phyloP scores from a whole-genome alignment of 371 early-diverging fungal genomes.

The Chytridium lagenaria region DNA sequence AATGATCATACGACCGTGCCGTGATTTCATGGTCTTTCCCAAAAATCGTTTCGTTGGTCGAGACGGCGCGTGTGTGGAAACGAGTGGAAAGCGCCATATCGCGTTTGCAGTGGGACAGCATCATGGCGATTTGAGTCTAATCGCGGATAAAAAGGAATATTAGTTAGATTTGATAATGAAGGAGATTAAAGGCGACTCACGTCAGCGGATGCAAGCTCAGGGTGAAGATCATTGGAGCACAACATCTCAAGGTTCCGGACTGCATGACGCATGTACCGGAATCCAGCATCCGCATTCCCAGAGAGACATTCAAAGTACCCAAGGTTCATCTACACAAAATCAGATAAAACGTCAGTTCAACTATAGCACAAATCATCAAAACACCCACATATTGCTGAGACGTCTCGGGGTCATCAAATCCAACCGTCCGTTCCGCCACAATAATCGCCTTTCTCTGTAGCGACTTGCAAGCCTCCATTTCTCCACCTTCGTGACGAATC shows the following conservation, averaged over 20 bases:
- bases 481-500: conserved; percentile 80
- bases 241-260: conserved; percentile 82
- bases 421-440: conserved; percentile 82
- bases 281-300: conserved; percentile 76
- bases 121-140: conserved; percentile 83
- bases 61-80: conserved; percentile 79
- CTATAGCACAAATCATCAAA: not conserved
- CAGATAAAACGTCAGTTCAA: conserved; percentile 1
- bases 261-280: conserved; percentile 82
- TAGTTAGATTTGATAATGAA: conserved; percentile 5
- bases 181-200: conserved; percentile 52
- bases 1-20: conserved; percentile 71
- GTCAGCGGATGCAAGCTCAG: conserved; percentile 84
- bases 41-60: conserved; percentile 70
- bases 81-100: conserved; percentile 67
- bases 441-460: conserved; percentile 88
- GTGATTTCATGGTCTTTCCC: conserved; percentile 79
- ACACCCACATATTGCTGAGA: conserved; percentile 81
- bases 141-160: not conserved
- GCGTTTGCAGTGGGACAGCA: conserved; percentile 75
- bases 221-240: conserved; percentile 73
- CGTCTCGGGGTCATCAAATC: conserved; percentile 88
- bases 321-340: conserved; percentile 69
- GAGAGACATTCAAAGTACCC: conserved; percentile 86
- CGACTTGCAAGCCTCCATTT: conserved; percentile 74